These are phyloP conservation scores for Erucastrum elatum DNA, from an alignment of 345 rosid genomes.

Conservation along the genomic window DNA sequence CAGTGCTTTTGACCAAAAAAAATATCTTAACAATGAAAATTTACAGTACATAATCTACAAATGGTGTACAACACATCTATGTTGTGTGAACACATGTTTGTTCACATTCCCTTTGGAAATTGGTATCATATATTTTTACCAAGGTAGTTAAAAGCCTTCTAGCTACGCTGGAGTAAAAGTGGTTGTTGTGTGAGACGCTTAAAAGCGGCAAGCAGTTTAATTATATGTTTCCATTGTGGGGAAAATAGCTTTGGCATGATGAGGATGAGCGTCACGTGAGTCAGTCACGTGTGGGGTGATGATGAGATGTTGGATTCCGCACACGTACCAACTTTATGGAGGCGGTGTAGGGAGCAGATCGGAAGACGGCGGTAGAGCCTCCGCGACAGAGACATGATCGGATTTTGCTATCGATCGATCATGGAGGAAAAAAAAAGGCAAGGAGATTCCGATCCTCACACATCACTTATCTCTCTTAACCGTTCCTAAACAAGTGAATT, in stretches of 20 bases:
- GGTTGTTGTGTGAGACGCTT: not conserved
- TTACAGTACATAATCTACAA: too few relatives aligned
- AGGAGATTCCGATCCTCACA: not conserved
- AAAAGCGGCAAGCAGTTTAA: slow-evolving; percentile 24
- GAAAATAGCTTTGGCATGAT: not conserved
- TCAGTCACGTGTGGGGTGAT: slow-evolving; percentile 29
- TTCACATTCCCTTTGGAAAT: not conserved
- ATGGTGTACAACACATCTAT: too few relatives aligned
- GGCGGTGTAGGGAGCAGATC: slow-evolving; percentile 5
- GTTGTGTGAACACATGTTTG: not conserved
- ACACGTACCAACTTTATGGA: slow-evolving; percentile 29
- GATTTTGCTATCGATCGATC: not conserved
- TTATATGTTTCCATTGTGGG: not conserved
- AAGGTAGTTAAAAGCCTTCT: not conserved
- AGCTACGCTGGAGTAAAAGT: not conserved
- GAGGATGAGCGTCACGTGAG: slow-evolving; percentile 3
- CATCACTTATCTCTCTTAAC: not conserved
- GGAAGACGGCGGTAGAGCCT: not conserved
- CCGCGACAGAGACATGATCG: slow-evolving; percentile 15
- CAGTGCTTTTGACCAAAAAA: too few relatives aligned
- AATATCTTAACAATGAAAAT: too few relatives aligned
- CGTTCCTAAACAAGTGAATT: not conserved
- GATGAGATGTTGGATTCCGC: slow-evolving; percentile 34
- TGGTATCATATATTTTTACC: not conserved
- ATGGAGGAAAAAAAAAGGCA: not conserved